These are phyloP conservation scores for Coemansia sp. DNA, from an alignment of 192 early-diverging fungal species.

Conservation along the genomic window DNA sequence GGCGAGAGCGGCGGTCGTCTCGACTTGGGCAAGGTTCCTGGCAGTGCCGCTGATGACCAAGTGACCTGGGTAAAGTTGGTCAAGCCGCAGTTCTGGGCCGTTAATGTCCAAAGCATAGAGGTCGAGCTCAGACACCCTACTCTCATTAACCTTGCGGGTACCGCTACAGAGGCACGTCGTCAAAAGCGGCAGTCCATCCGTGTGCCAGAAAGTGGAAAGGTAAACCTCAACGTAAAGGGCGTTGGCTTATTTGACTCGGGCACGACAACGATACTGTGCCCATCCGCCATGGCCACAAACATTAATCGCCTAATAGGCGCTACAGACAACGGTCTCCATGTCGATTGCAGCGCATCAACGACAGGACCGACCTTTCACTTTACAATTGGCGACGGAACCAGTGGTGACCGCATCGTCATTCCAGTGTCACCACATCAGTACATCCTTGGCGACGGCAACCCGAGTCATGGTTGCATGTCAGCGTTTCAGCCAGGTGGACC, in stretches of 20 bases:
- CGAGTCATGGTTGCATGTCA: slow-evolving; percentile 48
- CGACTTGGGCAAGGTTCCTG: slow-evolving; percentile 29
- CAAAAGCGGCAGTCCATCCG: slow-evolving; percentile 6
- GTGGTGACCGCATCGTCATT: slow-evolving; percentile 2
- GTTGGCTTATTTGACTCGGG: slow-evolving; percentile 45
- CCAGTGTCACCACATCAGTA: slow-evolving; percentile 37
- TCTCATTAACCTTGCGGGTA: background rate
- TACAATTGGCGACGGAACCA: slow-evolving; percentile 7
- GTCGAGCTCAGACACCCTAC: slow-evolving; percentile 5
- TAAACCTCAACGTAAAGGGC: slow-evolving; percentile 13
- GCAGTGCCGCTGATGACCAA: background rate
- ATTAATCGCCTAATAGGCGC: slow-evolving; percentile 52
- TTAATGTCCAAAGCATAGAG: slow-evolving; percentile 24
- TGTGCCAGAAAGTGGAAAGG: background rate
- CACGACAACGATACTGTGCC: slow-evolving; percentile 45
- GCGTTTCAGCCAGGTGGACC: slow-evolving; percentile 49
- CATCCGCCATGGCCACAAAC: slow-evolving; percentile 25
- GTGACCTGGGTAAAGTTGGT: slow-evolving; percentile 36
- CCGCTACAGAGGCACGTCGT: background rate
- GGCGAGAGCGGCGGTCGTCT: slow-evolving; percentile 37
- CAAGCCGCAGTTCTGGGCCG: slow-evolving; percentile 48
- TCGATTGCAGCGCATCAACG: slow-evolving; percentile 34
- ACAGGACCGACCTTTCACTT: slow-evolving; percentile 41
- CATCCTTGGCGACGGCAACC: slow-evolving; percentile 35
- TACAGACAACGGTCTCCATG: slow-evolving; percentile 33